Conservation (phyloP, 73 alveolate species). For the Durusdinium trenchii region DNA sequence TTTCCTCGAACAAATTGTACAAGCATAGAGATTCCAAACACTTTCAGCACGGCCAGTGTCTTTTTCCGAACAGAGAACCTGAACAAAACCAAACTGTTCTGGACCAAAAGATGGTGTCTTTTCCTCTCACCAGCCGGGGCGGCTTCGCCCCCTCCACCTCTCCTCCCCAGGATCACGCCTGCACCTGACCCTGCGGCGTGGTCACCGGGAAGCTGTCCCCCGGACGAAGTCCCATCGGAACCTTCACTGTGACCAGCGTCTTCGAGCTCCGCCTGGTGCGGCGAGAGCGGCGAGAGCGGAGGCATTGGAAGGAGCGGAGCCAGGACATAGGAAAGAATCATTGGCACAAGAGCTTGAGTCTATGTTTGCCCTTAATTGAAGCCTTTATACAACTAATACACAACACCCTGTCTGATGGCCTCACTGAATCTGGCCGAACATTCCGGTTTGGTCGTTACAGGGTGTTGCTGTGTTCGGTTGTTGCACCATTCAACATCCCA, state of each 20-base stretch:
- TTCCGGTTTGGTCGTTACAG: not conserved
- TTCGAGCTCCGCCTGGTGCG: not conserved
- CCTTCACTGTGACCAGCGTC: not conserved
- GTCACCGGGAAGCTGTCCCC: not conserved
- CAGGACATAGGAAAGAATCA: not conserved
- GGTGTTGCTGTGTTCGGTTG: no score
- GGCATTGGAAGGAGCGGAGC: not conserved
- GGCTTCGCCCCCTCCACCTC: no score
- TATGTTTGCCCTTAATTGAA: not conserved
- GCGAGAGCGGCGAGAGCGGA: no score
- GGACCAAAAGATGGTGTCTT: no score
- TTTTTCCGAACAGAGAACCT: no score
- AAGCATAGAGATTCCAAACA: no score
- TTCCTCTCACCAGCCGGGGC: no score
- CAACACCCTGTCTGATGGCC: not conserved
- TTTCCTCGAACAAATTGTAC: no score
- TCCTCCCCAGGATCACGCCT: no score
- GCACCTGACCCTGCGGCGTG: not conserved
- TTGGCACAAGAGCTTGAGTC: not conserved
- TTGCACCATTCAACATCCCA: no score
- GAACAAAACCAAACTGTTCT: no score
- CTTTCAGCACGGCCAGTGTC: no score
- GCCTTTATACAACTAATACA: not conserved
- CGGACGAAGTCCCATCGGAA: constrained; percentile 2
- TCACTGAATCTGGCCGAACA: not conserved